Evolutionary conservation across 345 rosid genomes (phyloP).

Genomic region (Melaleuca quinquenervia): DNA sequence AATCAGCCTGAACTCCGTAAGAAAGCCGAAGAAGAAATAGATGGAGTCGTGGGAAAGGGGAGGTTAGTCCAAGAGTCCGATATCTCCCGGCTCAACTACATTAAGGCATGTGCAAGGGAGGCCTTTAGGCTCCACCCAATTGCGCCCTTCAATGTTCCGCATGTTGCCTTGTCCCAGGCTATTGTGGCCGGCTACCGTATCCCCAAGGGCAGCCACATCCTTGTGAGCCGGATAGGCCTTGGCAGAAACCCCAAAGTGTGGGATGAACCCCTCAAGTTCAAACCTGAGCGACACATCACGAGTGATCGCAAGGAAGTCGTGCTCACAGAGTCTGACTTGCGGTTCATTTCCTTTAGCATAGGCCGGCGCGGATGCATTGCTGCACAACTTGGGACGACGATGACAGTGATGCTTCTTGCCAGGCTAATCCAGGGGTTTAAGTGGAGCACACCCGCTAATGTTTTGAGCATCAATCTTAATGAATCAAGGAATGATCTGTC

Average conservation of each 20-base stretch:
- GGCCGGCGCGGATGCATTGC: not conserved
- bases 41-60: not conserved
- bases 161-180: not conserved
- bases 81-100: not conserved
- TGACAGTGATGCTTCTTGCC: not conserved
- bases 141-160: not conserved
- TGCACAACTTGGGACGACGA: not conserved
- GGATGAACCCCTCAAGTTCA: not conserved
- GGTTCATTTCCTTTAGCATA: not conserved
- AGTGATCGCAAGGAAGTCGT: not conserved
- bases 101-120: not conserved
- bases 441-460: not conserved
- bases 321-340: not conserved
- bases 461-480: not conserved
- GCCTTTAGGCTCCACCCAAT: not conserved
- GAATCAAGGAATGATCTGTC: not conserved
- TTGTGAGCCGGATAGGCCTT: not conserved
- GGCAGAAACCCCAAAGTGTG: not conserved
- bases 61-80: not conserved
- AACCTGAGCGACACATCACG: not conserved
- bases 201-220: not conserved
- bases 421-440: not conserved
- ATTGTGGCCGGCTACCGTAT: not conserved
- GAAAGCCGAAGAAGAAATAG: not conserved
- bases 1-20: not conserved